These are phyloP conservation scores for Rhazya stricta DNA, from an alignment of 257 asterid genomes.

Conservation along the genomic window DNA sequence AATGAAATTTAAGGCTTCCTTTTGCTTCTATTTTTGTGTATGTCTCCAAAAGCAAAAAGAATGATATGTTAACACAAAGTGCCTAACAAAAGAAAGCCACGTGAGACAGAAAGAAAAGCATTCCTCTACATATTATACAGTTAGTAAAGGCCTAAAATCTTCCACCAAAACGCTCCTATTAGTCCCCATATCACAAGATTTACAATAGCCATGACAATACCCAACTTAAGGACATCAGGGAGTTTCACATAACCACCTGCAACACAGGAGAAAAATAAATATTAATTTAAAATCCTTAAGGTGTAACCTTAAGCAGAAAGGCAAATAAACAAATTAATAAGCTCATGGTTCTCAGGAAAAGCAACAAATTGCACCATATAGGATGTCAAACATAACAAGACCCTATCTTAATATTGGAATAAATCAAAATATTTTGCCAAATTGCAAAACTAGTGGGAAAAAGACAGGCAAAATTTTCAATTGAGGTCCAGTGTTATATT, in stretches of 20 bases:
- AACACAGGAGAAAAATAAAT: conserved; percentile 9
- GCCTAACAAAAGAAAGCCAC: background rate
- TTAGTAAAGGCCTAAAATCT: conserved; percentile 74
- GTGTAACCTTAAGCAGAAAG: background rate
- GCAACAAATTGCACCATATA: background rate
- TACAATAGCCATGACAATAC: conserved; percentile 54
- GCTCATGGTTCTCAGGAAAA: background rate
- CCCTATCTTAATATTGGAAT: background rate
- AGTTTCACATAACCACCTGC: conserved; percentile 83
- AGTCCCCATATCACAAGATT: conserved; percentile 57
- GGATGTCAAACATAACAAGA: background rate
- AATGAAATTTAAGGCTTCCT: background rate
- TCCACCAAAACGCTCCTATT: conserved; percentile 85
- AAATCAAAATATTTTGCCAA: background rate
- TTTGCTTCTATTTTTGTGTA: background rate
- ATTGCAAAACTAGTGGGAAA: background rate
- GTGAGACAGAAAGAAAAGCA: background rate
- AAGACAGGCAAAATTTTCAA: background rate
- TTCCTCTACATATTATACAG: conserved; percentile 18
- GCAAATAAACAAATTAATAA: background rate
- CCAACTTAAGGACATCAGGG: conserved; percentile 50
- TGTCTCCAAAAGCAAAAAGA: background rate
- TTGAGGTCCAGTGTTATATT: background rate
- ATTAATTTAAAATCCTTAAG: conserved; percentile 4
- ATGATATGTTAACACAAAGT: background rate